Evolutionary conservation across 306 rosid species (phyloP).

Genomic region (Dryas drummondii): DNA sequence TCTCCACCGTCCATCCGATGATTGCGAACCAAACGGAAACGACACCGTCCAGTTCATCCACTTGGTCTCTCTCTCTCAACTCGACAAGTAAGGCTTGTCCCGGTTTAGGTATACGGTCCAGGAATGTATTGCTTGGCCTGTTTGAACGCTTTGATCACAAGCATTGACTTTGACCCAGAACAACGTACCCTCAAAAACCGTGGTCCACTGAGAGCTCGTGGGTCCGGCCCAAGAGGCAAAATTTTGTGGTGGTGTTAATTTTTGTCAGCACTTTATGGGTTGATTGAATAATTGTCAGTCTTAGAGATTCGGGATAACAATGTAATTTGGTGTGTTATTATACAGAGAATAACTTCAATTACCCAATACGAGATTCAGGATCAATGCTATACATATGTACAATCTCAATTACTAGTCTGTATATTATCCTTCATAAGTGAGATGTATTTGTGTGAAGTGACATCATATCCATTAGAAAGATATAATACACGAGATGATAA

Average conservation of each 20-base stretch:
- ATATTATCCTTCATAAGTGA: too few relatives aligned
- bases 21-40: constrained; percentile 5
- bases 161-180: constrained; percentile 13
- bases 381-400: too few relatives aligned
- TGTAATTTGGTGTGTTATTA: too few relatives aligned
- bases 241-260: background rate
- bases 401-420: too few relatives aligned
- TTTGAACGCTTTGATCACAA: constrained; percentile 26
- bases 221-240: background rate
- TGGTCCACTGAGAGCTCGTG: background rate
- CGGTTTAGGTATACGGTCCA: constrained; percentile 15
- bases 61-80: background rate
- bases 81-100: background rate
- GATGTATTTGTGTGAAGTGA: too few relatives aligned
- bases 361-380: too few relatives aligned
- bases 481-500: too few relatives aligned
- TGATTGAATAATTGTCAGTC: too few relatives aligned
- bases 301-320: too few relatives aligned
- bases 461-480: too few relatives aligned
- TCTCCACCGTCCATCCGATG: constrained; percentile 8
- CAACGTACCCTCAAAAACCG: background rate
- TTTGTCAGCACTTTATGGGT: too few relatives aligned
- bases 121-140: constrained; percentile 21
- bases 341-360: too few relatives aligned
- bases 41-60: constrained; percentile 18